phyloP scores from a whole-genome alignment of 208 protist genomes.

The Tritrichomonas foetus region DNA sequence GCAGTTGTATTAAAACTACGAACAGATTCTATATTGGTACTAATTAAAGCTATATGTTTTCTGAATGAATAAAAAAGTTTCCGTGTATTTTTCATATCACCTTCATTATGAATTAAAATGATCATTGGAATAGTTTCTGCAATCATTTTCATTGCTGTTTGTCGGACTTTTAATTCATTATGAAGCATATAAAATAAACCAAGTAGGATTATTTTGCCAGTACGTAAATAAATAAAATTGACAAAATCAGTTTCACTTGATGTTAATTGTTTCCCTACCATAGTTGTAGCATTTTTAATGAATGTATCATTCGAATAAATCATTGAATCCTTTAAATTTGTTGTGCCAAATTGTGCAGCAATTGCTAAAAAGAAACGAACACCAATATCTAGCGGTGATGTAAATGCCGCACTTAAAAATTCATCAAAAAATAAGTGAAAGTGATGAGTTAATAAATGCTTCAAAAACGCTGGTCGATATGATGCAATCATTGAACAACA shows the following conservation, averaged over 20 bases:
- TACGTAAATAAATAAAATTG: not conserved
- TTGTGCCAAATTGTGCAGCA: not conserved
- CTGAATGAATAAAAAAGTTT: not conserved
- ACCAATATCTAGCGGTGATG: not conserved
- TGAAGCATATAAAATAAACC: not conserved
- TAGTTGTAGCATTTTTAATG: not conserved
- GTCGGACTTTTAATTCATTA: not conserved
- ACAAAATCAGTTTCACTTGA: not conserved
- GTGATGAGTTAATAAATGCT: not conserved
- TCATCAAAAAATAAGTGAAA: not conserved
- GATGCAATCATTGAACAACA: not conserved
- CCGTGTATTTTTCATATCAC: not conserved
- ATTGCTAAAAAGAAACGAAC: not conserved
- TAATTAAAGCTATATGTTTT: not conserved
- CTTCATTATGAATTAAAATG: not conserved
- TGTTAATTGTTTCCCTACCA: not conserved
- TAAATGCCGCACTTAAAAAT: not conserved
- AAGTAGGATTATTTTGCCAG: not conserved
- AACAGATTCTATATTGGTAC: not conserved
- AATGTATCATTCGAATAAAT: slow-evolving; percentile 6
- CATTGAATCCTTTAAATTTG: not conserved
- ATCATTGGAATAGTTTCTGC: not conserved
- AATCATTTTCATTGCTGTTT: not conserved
- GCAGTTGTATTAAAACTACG: not conserved
- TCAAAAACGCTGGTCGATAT: not conserved